A percentile compares a stretch with the other conserved stretches of the same genome.
These are phyloP conservation scores for Silene uniflora DNA, from an alignment of 148 eudicot genomes.

Conservation along the genomic window DNA sequence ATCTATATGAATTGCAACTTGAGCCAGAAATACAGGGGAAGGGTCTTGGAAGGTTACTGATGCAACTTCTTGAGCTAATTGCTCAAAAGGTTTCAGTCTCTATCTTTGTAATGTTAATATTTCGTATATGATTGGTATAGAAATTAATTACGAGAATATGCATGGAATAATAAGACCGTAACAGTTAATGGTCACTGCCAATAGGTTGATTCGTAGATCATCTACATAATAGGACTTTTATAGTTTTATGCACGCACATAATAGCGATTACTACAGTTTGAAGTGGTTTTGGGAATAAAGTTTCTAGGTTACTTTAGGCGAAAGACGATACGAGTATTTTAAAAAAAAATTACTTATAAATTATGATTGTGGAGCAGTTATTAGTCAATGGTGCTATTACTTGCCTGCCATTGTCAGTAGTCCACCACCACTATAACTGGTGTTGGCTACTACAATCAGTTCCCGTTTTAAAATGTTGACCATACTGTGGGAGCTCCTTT, in stretches of 20 bases:
- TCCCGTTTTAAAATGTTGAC: too few relatives aligned
- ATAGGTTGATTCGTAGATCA: too few relatives aligned
- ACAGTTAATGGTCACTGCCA: constrained; percentile 6
- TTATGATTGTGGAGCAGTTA: neutral
- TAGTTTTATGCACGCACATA: too few relatives aligned
- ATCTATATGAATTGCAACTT: constrained; percentile 92
- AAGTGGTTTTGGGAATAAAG: neutral
- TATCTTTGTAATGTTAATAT: neutral
- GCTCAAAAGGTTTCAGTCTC: constrained; percentile 59
- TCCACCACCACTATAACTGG: too few relatives aligned
- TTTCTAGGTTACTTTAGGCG: neutral
- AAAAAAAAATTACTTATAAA: too few relatives aligned
- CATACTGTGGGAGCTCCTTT: too few relatives aligned
- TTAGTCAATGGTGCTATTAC: neutral
- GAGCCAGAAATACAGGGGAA: constrained; percentile 63
- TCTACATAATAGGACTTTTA: too few relatives aligned
- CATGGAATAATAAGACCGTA: neutral
- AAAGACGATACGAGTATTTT: too few relatives aligned
- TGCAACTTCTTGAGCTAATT: constrained; percentile 86
- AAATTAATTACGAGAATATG: neutral
- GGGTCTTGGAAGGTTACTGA: constrained; percentile 78
- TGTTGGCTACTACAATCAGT: too few relatives aligned
- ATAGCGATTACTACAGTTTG: neutral
- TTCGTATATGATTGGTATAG: neutral
- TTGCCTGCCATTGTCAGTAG: too few relatives aligned